These are phyloP conservation scores for Lindgomyces ingoldianus DNA, from an alignment of 495 filamentous ascomycete species.

Conservation along the genomic window DNA sequence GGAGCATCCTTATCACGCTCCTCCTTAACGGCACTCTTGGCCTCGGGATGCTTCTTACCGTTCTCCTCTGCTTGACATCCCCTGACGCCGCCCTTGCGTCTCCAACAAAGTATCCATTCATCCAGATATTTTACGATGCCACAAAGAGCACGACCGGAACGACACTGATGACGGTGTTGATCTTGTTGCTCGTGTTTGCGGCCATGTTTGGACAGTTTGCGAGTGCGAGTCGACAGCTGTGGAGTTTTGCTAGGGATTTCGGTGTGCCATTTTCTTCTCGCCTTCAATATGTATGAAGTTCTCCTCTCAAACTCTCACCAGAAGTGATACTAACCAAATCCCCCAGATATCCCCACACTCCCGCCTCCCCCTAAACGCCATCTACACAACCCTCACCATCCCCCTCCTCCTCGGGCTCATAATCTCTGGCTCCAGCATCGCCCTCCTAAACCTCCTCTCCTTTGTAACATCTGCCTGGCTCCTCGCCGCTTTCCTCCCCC, in stretches of 20 bases:
- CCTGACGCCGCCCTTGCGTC: constrained; percentile 39
- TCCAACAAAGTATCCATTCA: constrained; percentile 52
- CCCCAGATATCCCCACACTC: neutral
- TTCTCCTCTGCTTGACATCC: constrained; percentile 46
- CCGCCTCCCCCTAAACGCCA: neutral
- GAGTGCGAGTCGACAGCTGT: neutral
- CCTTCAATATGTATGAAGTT: neutral
- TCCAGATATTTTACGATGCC: constrained; percentile 56
- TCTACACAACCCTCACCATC: neutral
- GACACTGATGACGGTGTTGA: constrained; percentile 47
- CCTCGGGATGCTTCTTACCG: constrained; percentile 20
- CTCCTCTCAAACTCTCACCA: no score
- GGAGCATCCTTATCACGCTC: constrained; percentile 9
- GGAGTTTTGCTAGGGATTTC: neutral
- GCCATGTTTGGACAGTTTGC: neutral
- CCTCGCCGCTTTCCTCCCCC: neutral
- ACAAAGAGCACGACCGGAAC: constrained; percentile 50
- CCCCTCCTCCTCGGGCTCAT: neutral
- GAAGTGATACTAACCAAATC: no score
- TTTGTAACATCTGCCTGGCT: neutral
- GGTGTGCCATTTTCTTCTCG: neutral
- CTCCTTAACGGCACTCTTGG: constrained; percentile 36
- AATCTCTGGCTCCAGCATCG: neutral
- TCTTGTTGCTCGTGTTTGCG: neutral
- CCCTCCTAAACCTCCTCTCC: neutral